A percentile compares a stretch with the other conserved stretches of the same genome.
Conservation (phyloP, 139 green algal genomes). For the Chlorella vulgaris region DNA sequence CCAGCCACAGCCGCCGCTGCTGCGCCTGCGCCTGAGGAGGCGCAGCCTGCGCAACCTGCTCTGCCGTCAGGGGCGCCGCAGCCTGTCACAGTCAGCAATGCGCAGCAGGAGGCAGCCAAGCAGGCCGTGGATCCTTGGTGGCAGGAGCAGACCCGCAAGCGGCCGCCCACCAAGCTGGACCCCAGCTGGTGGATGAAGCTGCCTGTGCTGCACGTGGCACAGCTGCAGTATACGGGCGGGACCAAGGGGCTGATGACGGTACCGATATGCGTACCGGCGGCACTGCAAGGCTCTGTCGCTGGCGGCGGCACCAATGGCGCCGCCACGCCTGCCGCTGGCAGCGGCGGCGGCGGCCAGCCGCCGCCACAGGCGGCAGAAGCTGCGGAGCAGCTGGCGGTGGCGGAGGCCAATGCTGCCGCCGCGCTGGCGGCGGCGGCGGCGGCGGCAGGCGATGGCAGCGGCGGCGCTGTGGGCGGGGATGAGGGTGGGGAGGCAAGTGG, state of each 20-base stretch:
- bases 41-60: no score
- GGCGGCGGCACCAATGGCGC: background rate
- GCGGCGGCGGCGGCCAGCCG: background rate
- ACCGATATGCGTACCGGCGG: background rate
- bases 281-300: background rate
- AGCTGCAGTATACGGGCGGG: constrained; percentile 14
- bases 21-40: no score
- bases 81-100: background rate
- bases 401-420: no score
- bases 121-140: background rate
- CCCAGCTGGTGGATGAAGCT: constrained; percentile 21
- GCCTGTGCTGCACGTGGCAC: constrained; percentile 28
- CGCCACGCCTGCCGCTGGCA: background rate
- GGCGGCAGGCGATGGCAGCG: background rate
- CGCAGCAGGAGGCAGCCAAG: constrained; percentile 2
- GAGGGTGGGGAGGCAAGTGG: background rate
- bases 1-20: no score
- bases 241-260: constrained; percentile 23
- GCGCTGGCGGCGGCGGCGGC: background rate
- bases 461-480: background rate
- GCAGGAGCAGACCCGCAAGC: constrained; percentile 5
- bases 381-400: background rate
- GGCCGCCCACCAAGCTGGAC: background rate
- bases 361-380: background rate
- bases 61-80: no score